Evolutionary conservation across 495 filamentous ascomycete species (phyloP).

Genomic region (Neurospora sp.): DNA sequence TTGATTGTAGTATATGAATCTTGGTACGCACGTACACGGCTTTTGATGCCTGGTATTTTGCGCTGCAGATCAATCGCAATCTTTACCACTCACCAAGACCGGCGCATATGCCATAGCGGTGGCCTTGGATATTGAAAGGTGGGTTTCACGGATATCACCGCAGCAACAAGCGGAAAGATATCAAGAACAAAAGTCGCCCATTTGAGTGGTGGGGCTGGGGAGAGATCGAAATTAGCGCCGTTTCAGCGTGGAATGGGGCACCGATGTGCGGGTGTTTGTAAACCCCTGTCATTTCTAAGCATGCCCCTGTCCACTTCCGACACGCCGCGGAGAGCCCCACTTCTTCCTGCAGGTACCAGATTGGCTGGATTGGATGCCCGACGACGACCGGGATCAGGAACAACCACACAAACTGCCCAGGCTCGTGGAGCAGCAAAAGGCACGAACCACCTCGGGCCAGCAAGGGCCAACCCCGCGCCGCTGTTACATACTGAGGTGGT

Average conservation of each 20-base stretch:
- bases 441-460: background rate
- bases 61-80: background rate
- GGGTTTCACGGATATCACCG: background rate
- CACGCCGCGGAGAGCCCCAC: background rate
- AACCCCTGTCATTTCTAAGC: background rate
- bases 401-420: background rate
- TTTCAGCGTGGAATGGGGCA: conserved; percentile 5
- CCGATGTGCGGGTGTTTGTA: background rate
- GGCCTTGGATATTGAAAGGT: background rate
- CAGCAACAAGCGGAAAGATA: background rate
- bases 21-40: background rate
- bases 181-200: background rate
- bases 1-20: background rate
- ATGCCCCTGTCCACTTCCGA: background rate
- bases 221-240: conserved; percentile 6
- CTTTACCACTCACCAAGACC: background rate
- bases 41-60: background rate
- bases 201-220: background rate
- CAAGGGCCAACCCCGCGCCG: background rate
- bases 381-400: conserved; percentile 16
- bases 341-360: conserved; percentile 25
- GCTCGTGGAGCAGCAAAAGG: background rate
- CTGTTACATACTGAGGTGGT: background rate
- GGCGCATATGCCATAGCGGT: background rate
- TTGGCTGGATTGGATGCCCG: conserved; percentile 23